Base-by-base conservation (phyloP, 345 rosid species). In the Sisymbrium irio region DNA sequence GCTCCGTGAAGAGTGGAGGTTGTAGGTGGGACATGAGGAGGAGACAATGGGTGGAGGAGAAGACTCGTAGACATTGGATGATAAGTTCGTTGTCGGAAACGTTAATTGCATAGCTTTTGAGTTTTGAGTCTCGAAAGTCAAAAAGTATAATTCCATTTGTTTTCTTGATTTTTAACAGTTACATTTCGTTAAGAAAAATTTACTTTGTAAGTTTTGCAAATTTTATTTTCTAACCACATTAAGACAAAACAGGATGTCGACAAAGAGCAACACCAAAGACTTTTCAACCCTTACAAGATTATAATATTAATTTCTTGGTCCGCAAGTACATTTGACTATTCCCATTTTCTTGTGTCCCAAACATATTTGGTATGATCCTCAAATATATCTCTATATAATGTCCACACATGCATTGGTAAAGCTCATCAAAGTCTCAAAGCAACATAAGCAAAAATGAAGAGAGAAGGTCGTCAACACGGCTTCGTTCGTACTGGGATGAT, bases 21-120 rank as follows among this genome's bases (percentile, higher is more conserved):
- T 44, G 44, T 22, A 27, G 79, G 62, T 70, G 60, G 39, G 65
- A 81, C 71, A 59, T 74, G 62, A 15, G 25, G 62, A 19, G 27
- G 82, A 61, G 84, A 84, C 20, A 77, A 71, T 66, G 83, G 55
- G 70, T 45, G 77, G 53, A 78, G 73, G 6, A 75, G 27, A 46
- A 74, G 36, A 73, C 83, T 54, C 12, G 74, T 59, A 65, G 75
- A 79, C 77, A 77, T 75, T 49, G 45, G 64, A 42, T 53, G 33
- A 62, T n/a, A 17, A 30, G 20, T 50, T 61, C 4, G 36, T 37
- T 25, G 59, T 55, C 32, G 7, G 56, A 50, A 22, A 22, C 2
- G 2, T 7, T 0, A 35, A 8, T 35, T 9, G 10, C 8, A 7
- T 7, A 32, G 7, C 2, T 32, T 32, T 32, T 32, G 35, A 32